Base-by-base conservation (phyloP, 148 eudicot species). In the Spergularia bocconei region DNA sequence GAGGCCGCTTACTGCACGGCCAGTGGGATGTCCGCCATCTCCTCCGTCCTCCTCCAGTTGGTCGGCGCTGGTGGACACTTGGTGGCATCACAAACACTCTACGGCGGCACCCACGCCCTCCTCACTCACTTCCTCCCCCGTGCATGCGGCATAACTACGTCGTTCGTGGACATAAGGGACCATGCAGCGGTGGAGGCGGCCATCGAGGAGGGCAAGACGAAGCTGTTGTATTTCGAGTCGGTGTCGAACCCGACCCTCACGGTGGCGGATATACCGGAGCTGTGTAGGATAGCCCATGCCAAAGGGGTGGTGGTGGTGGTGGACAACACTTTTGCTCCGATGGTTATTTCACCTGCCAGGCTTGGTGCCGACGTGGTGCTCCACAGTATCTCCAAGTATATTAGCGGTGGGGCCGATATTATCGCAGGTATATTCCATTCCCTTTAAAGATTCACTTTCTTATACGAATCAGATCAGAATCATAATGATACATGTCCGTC, bases 1-100 rank as follows among this genome's bases (percentile, higher is more conserved):
- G 96, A 95, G 82, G 94, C 97, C 0, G 99, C 97, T 3, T 95
- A 95, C 86, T 95, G 99, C 82, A 95, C 97, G 3, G 82, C 99
- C 62, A 89, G 93, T 60, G 99, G 99, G 53, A 95, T 95, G 98
- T 89, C 99, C 0, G 98, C 99, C 1, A 90, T 95, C 74, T 84
- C 97, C 54, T 80, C 94, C 2, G 92, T 91, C 0, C 80, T 95
- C 41, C 80, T 95, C 20, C 99, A 95, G 73, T 85, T 95, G 15
- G 89, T 88, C 21, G 93, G 91, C 51, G 83, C 90, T 14, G 90
- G 91, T 0, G 99, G 88, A 0, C 96, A 91, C 80, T 60, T 95
- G 13, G 94, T 92, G n/a, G 99, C 99, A 3, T 91, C 97, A 0
- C 82, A 82, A 29, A 77, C 91, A 0, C 82, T 95, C 3, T 95